Conservation (phyloP, 1,284 basidiomycete species). For the Caloboletus firmus region DNA sequence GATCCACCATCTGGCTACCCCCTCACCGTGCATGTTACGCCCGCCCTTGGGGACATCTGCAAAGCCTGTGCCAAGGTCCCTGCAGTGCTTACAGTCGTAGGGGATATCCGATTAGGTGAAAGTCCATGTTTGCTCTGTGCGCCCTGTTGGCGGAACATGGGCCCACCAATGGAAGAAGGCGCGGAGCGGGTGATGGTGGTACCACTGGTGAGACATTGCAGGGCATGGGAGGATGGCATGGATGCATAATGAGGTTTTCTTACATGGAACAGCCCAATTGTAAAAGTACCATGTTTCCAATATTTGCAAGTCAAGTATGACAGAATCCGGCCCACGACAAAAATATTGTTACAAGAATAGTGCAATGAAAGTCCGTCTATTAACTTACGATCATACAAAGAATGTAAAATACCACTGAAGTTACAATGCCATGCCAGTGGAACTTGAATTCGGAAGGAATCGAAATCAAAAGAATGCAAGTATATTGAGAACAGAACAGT, state of each 20-base stretch:
- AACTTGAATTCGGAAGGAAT: constrained; percentile 5
- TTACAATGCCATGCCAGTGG: constrained; percentile 17
- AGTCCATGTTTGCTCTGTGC: constrained; percentile 71
- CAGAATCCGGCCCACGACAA: not conserved
- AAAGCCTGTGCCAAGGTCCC: constrained; percentile 68
- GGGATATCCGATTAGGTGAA: constrained; percentile 71
- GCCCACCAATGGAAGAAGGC: constrained; percentile 42
- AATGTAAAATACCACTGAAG: constrained; percentile 19
- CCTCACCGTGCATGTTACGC: constrained; percentile 61
- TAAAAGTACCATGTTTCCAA: not conserved
- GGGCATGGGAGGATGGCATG: constrained; percentile 16
- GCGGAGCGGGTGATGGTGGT: constrained; percentile 48
- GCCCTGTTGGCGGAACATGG: constrained; percentile 72
- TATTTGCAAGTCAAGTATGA: not conserved
- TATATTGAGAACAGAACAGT: constrained; percentile 1
- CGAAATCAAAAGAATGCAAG: constrained; percentile 9
- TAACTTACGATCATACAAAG: constrained; percentile 32
- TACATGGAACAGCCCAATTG: no score
- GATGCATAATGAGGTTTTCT: not conserved
- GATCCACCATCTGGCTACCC: constrained; percentile 64
- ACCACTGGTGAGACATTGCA: constrained; percentile 49
- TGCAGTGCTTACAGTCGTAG: constrained; percentile 61
- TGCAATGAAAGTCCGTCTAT: constrained; percentile 26
- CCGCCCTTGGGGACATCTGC: constrained; percentile 60
- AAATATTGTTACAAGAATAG: constrained; percentile 11